phyloP scores from a whole-genome alignment of 176 grass and related monocot genomes.

The Oryza meyeriana region DNA sequence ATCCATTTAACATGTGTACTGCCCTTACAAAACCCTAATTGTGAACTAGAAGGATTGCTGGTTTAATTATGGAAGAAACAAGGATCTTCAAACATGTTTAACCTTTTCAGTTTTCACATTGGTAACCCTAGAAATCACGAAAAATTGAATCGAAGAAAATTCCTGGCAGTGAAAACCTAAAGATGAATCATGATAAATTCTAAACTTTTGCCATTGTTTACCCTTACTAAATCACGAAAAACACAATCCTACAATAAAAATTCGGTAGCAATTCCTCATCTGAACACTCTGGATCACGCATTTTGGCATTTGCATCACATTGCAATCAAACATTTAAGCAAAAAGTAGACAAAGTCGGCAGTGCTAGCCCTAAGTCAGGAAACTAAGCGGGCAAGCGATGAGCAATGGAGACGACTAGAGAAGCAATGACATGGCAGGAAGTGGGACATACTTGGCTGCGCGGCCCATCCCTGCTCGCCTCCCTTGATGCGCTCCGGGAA shows the following conservation, averaged over 20 bases:
- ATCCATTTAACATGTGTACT: no score
- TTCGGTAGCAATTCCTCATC: background rate
- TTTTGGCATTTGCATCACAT: background rate
- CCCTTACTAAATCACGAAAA: background rate
- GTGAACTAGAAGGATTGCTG: no score
- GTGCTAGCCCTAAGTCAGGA: background rate
- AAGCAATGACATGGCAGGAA: background rate
- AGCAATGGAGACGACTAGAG: background rate
- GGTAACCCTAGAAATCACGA: background rate
- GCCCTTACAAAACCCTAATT: no score
- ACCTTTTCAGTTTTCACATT: background rate
- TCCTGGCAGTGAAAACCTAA: background rate
- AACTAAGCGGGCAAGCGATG: constrained; percentile 10
- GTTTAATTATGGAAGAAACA: no score
- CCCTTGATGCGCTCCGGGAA: constrained; percentile 98
- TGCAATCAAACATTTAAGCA: background rate
- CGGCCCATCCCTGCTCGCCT: constrained; percentile 96
- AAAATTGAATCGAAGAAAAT: background rate
- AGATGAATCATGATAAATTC: background rate
- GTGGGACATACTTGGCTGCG: constrained; percentile 67
- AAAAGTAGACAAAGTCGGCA: background rate
- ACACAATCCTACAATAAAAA: background rate
- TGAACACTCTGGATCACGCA: background rate
- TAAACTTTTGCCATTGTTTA: no score
- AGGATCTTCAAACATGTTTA: no score